Base-by-base conservation (phyloP, 2,329 filamentous ascomycete genomes). In the Teratosphaeriaceae sp. region DNA sequence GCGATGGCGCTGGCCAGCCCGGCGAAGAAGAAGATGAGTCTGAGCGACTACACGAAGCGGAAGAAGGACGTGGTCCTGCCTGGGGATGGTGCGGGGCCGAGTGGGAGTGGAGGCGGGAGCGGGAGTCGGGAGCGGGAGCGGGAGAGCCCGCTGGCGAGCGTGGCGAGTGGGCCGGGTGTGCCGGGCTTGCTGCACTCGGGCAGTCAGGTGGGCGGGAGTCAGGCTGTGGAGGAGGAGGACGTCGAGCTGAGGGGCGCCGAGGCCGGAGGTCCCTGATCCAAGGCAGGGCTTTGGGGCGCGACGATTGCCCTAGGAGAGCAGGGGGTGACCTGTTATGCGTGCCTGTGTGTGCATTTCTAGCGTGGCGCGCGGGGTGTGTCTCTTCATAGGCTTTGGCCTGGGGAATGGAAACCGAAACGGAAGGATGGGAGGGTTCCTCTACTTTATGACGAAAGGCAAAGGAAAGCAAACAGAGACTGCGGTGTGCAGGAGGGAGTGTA, bases 31-130 rank as follows among this genome's bases (percentile, higher is more conserved):
- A 74, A 73, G 59, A 60, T 74, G 44, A 73, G 69, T 47, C 51
- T 74, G n/a, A 72, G 69, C 49, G 71, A 73, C 40, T 74, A 72
- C 45, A 71, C 68, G 4, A 69, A 65, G 39, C 61, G 69, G 38
- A 65, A 58, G 43, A 69, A 67, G 44, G 54, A n/a, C n/a, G n/a
- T 55, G 37, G 54, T 55, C 9, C 41, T 40, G n/a, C 55, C 18
- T 23, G 34, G 16, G 53, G 52, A 36, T 15, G 26, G 5, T n/a
- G 30, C 40, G 12, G 20, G 26, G n/a, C 12, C 9, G 54, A 55
- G n/a, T n/a, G n/a, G n/a, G n/a, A n/a, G n/a, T n/a, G n/a, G n/a
- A n/a, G n/a, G n/a, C n/a, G n/a, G n/a, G n/a, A n/a, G n/a, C n/a
- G n/a, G n/a, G n/a, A n/a, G n/a, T n/a, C n/a, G n/a, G n/a, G n/a